Evolutionary conservation across 1,139 yeast species (phyloP).

Genomic region (Debaryomyces fabryi): DNA sequence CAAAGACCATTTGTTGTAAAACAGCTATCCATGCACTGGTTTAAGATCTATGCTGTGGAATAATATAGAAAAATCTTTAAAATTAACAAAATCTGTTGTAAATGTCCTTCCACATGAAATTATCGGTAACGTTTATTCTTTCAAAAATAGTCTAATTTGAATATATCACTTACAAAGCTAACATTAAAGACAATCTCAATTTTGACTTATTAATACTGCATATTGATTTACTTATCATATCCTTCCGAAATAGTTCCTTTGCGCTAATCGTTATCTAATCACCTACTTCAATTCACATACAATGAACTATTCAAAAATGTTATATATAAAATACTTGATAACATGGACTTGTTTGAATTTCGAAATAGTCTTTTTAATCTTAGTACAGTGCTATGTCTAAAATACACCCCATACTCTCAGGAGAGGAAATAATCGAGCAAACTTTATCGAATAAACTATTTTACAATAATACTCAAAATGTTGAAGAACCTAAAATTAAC

Average conservation of each 20-base stretch:
- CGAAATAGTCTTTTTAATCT: neutral
- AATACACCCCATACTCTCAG: constrained; percentile 10
- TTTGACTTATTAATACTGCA: neutral
- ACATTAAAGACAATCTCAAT: no score
- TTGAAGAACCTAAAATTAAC: constrained; percentile 22
- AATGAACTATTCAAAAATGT: neutral
- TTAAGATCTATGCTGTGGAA: no score
- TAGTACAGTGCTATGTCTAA: neutral
- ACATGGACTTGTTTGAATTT: no score
- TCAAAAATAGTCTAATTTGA: no score
- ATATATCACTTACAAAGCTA: no score
- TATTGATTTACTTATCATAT: neutral
- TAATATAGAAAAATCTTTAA: no score
- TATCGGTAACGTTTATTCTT: no score
- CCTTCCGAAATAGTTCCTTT: neutral
- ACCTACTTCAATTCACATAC: neutral
- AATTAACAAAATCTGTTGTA: no score
- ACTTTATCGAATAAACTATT: constrained; percentile 26
- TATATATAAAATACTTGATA: neutral
- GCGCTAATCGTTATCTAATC: neutral
- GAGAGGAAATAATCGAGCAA: constrained; percentile 28
- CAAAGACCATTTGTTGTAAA: no score
- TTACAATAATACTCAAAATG: constrained; percentile 30
- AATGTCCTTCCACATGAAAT: no score
- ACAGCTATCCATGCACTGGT: no score